Evolutionary conservation across 495 filamentous ascomycete species (phyloP).

Genomic region (Halenospora varia): DNA sequence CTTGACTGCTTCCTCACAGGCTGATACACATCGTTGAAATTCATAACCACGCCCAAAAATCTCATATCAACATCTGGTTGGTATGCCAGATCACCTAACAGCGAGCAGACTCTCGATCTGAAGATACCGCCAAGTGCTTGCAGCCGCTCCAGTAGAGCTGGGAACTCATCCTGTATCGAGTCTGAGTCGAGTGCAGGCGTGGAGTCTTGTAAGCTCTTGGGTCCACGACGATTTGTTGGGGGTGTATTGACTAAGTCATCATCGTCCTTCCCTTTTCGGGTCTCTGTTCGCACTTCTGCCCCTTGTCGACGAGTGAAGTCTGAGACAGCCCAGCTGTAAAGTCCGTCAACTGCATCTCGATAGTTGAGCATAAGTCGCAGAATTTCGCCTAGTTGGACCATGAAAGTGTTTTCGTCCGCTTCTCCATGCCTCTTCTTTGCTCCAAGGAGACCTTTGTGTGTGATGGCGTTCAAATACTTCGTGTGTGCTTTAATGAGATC

Average conservation of each 20-base stretch:
- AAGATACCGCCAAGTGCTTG: slow-evolving; percentile 69
- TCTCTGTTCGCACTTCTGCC: slow-evolving; percentile 65
- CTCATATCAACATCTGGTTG: slow-evolving; percentile 95
- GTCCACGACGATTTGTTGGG: slow-evolving; percentile 23
- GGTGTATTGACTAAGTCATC: slow-evolving; percentile 26
- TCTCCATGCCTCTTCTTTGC: slow-evolving; percentile 43
- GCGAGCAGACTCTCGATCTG: slow-evolving; percentile 64
- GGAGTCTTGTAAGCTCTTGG: slow-evolving; percentile 16
- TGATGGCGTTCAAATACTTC: slow-evolving; percentile 87
- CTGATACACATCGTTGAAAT: slow-evolving; percentile 96
- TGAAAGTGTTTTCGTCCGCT: slow-evolving; percentile 74
- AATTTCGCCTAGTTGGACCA: slow-evolving; percentile 85
- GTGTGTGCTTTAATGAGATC: slow-evolving; percentile 91
- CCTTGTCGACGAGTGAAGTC: slow-evolving; percentile 93
- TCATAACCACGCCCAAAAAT: slow-evolving; percentile 94
- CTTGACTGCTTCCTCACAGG: slow-evolving; percentile 21
- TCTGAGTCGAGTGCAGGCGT: slow-evolving; percentile 13
- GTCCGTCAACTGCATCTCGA: slow-evolving; percentile 86
- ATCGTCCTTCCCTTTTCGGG: slow-evolving; percentile 49
- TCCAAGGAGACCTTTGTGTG: slow-evolving; percentile 91
- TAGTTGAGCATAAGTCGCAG: slow-evolving; percentile 93
- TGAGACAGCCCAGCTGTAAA: slow-evolving; percentile 89
- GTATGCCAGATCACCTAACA: slow-evolving; percentile 86
- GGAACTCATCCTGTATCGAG: slow-evolving; percentile 56
- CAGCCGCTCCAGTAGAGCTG: slow-evolving; percentile 68